Base-by-base conservation (phyloP, 768 basidiomycete genomes). In the Russula earlei region DNA sequence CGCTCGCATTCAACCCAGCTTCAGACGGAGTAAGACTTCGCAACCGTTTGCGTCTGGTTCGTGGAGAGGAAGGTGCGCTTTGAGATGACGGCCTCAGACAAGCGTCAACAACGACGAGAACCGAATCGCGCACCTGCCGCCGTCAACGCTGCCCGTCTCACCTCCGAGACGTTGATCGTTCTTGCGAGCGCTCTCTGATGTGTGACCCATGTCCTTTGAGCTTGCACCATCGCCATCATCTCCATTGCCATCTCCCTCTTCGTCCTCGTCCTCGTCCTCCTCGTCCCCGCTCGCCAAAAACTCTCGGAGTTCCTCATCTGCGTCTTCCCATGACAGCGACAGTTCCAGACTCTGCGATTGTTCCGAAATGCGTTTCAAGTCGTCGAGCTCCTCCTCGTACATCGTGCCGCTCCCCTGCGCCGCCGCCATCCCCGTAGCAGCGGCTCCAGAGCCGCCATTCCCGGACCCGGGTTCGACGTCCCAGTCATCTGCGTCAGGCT, bases 11-110 rank as follows among this genome's bases (percentile, higher is more conserved):
- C 36, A 69, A 57, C 34, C 64, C 77, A n/a, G 68, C 67, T 22
- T 83, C 82, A 5, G 83, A 83, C 0, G 88, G 85, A 4, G 89
- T 90, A 20, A 79, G 65, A 64, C 85, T 88, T 36, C 87, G 77
- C 56, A 82, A 62, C 8, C 88, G 81, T 69, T 89, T 90, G 54
- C 85, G 81, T 64, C 76, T 83, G 52, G 64, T 61, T 15, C 29
- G 73, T 1, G 77, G 75, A 9, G 74, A 78, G 59, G 71, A 75
- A 58, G 66, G 67, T 62, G 61, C 69, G 50, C 68, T 69, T 58
- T 62, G 62, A 46, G 40, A 52, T 29, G 29, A n/a, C 14, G 45
- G 19, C 25, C 17, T 37, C 40, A 43, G 54, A 36, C 19, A 36
- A 22, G 17, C 41, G 17, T n/a, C 4, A 17, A 38, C 33, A 25